Conservation (phyloP, 2,329 filamentous ascomycete species). For the Ophiostoma tasmaniense region DNA sequence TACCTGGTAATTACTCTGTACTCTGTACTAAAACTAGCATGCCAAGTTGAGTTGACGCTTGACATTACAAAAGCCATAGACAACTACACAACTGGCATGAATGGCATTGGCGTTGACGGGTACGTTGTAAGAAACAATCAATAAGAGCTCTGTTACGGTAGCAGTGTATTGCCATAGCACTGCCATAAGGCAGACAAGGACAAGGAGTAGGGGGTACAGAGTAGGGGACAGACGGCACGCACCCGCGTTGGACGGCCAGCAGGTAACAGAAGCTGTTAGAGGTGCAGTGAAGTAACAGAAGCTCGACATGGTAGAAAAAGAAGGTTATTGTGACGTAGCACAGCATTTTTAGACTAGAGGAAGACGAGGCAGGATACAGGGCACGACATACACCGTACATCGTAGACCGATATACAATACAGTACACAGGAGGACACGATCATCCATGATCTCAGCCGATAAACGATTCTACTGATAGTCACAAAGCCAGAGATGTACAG, state of each 20-base stretch:
- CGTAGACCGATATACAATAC: neutral
- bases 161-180: neutral
- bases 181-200: neutral
- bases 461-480: neutral
- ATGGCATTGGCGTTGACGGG: neutral
- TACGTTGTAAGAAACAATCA: neutral
- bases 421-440: neutral
- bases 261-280: neutral
- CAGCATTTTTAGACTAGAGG: neutral
- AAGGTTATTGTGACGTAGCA: neutral
- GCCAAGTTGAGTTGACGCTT: neutral
- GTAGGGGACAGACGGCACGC: neutral
- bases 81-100: no score
- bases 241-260: slow-evolving; percentile 1
- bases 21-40: neutral
- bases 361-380: neutral
- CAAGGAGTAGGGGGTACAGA: no score
- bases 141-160: neutral
- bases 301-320: neutral
- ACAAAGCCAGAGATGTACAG: neutral
- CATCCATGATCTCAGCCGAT: neutral
- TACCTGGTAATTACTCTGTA: neutral
- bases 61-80: no score
- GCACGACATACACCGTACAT: neutral
- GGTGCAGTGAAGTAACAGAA: neutral